Evolutionary conservation across 1,284 basidiomycete species (phyloP).

Genomic region (Trichosporon coremiiforme): DNA sequence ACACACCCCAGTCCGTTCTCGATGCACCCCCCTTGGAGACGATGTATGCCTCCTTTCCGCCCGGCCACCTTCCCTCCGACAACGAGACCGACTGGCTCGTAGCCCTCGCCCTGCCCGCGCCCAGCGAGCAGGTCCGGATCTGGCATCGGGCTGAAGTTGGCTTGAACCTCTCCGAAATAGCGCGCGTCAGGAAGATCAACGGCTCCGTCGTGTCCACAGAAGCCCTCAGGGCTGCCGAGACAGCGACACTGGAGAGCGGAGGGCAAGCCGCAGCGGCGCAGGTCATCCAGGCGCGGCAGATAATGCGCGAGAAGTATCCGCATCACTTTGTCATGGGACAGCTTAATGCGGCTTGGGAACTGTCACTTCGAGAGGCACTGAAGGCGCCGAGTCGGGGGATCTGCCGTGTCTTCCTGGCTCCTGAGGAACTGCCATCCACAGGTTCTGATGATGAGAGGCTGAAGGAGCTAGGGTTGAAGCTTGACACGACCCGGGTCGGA

Average conservation of each 20-base stretch:
- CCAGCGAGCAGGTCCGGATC: constrained; percentile 33
- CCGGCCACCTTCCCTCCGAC: constrained; percentile 10
- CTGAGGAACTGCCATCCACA: background rate
- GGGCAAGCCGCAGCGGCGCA: background rate
- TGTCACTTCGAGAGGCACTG: background rate
- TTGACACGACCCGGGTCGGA: constrained; percentile 24
- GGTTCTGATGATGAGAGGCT: background rate
- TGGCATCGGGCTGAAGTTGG: constrained; percentile 10
- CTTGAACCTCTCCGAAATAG: background rate
- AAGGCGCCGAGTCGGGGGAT: background rate
- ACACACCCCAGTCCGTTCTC: background rate
- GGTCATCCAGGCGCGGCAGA: background rate
- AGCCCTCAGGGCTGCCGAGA: background rate
- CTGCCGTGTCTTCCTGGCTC: background rate
- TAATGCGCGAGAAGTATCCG: background rate
- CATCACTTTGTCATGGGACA: constrained; percentile 5
- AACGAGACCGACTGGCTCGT: constrained; percentile 29
- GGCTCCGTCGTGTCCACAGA: background rate
- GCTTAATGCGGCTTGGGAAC: background rate
- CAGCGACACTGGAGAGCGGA: background rate
- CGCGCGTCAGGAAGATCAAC: background rate
- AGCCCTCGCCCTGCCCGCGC: constrained; percentile 28
- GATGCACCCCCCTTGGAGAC: constrained; percentile 8
- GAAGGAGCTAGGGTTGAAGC: constrained; percentile 12
- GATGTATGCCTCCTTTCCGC: constrained; percentile 23